Percentiles rank a stretch among this genome's conserved stretches.
Evolutionary conservation across 805 yeast genomes (phyloP).

Genomic region (Ogataea henricii): DNA sequence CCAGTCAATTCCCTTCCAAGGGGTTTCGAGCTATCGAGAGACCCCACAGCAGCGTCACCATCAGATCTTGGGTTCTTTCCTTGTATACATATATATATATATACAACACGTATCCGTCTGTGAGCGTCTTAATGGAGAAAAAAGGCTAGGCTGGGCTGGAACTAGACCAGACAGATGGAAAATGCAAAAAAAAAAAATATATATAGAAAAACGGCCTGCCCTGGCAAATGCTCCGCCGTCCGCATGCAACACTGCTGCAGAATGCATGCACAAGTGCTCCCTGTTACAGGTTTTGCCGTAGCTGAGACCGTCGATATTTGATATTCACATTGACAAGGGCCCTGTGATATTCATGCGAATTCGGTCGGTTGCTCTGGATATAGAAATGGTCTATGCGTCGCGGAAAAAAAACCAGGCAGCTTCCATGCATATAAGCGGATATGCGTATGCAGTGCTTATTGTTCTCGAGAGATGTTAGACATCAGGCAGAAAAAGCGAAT

Average conservation of each 20-base stretch:
- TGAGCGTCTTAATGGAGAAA: background rate
- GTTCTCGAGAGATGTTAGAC: constrained; percentile 1
- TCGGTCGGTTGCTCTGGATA: background rate
- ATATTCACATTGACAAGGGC: background rate
- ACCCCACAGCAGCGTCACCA: too few relatives aligned
- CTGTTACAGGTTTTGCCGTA: background rate
- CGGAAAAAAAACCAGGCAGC: constrained; percentile 4
- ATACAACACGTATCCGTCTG: background rate
- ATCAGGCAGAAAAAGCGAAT: background rate
- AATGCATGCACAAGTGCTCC: constrained; percentile 6
- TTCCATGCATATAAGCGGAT: constrained; percentile 12
- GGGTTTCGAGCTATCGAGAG: background rate
- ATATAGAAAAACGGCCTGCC: constrained; percentile 1
- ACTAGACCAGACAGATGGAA: background rate
- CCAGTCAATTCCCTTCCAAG: background rate
- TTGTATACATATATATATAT: background rate
- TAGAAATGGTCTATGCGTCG: constrained; percentile 3
- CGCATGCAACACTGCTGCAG: background rate
- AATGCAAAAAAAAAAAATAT: background rate
- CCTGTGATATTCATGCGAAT: background rate
- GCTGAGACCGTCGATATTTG: background rate
- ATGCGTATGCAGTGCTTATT: background rate
- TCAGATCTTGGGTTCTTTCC: too few relatives aligned
- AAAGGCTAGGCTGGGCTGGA: constrained; percentile 1
- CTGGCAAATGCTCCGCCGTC: background rate